These are phyloP conservation scores for Ophiocordyceps australis DNA, from an alignment of 2,329 filamentous ascomycete species.

Conservation along the genomic window DNA sequence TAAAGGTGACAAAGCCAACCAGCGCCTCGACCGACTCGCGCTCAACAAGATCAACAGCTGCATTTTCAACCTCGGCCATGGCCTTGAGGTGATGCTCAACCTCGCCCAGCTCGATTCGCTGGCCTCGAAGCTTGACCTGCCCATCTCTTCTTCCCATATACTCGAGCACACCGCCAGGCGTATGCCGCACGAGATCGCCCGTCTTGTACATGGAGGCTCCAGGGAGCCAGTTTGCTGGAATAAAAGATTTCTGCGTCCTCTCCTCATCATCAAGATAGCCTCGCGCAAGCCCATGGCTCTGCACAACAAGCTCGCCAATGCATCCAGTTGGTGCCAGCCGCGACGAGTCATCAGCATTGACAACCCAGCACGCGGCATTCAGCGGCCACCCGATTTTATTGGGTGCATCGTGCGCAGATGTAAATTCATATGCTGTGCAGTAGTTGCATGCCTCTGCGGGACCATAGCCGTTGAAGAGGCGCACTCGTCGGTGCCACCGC, in stretches of 20 bases:
- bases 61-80: too few species aligned
- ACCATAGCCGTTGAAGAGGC: conserved; percentile 5
- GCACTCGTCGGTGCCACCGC: conserved; percentile 4
- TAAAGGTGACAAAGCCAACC: neutral
- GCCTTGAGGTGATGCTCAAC: neutral
- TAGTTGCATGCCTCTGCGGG: conserved; percentile 5
- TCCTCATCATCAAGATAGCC: conserved; percentile 24
- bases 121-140: conserved; percentile 3
- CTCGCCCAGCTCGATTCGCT: neutral
- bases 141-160: neutral
- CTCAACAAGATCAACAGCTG: neutral
- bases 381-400: conserved; percentile 3
- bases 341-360: conserved; percentile 4
- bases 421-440: neutral
- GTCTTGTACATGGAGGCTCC: conserved; percentile 11
- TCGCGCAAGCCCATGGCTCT: conserved; percentile 19
- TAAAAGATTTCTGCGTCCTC: conserved; percentile 10
- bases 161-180: neutral
- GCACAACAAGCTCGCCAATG: conserved; percentile 7
- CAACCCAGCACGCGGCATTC: conserved; percentile 6
- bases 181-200: conserved; percentile 2
- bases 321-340: conserved; percentile 5
- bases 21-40: neutral
- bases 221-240: conserved; percentile 6
- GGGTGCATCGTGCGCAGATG: neutral